phyloP scores from a whole-genome alignment of 2,329 filamentous ascomycete species.

The Monilinia aucupariae region DNA sequence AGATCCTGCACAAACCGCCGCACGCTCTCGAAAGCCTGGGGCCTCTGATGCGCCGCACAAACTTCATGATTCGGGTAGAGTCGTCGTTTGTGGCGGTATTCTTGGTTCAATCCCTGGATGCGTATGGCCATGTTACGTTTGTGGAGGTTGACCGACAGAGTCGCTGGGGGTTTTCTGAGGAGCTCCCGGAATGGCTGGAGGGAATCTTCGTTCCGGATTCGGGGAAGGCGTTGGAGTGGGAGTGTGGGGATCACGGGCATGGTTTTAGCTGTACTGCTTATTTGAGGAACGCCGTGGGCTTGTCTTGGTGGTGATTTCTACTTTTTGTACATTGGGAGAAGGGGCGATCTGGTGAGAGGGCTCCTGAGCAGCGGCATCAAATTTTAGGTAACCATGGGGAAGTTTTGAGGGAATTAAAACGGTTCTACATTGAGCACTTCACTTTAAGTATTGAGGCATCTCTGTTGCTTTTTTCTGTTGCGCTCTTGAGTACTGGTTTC shows the following conservation, averaged over 20 bases:
- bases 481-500: background rate
- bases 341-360: background rate
- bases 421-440: background rate
- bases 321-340: too few species aligned
- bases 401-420: background rate
- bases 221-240: background rate
- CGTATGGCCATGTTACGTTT: background rate
- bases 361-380: background rate
- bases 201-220: background rate
- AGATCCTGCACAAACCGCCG: background rate
- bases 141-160: background rate
- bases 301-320: background rate
- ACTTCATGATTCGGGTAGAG: background rate
- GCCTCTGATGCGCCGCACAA: background rate
- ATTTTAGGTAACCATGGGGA: background rate
- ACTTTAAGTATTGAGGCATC: too few species aligned
- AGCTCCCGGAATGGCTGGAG: background rate
- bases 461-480: background rate
- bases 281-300: background rate
- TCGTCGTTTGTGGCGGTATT: background rate
- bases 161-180: background rate
- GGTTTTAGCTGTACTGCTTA: background rate
- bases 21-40: background rate
- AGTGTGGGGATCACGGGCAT: background rate
- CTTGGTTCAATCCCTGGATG: background rate